A percentile compares a stretch with the other conserved stretches of the same genome.
Conservation (phyloP, 2,329 filamentous ascomycete genomes). For the Periglandula ipomoeae region DNA sequence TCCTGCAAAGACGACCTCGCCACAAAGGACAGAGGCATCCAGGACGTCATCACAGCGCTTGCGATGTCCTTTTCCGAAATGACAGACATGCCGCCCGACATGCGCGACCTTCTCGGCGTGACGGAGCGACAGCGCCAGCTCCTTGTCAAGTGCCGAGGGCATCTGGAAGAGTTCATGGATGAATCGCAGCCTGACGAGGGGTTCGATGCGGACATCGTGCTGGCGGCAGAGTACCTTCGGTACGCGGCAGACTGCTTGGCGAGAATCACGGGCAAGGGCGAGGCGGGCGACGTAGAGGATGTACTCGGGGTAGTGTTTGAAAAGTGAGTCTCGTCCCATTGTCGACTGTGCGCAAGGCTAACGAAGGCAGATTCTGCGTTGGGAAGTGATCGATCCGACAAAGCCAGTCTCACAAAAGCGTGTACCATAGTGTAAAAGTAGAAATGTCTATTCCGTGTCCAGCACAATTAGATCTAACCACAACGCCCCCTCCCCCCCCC, state of each 20-base stretch:
- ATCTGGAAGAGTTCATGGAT: constrained; percentile 64
- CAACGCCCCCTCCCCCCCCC: no score
- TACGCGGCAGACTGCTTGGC: constrained; percentile 73
- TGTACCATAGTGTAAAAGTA: not conserved
- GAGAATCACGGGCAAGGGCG: constrained; percentile 77
- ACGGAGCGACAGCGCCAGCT: constrained; percentile 83
- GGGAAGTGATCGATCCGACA: constrained; percentile 37
- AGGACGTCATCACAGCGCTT: constrained; percentile 58
- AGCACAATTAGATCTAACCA: no score
- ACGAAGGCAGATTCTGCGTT: constrained; percentile 32
- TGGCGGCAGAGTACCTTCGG: constrained; percentile 82
- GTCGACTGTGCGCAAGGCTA: not conserved
- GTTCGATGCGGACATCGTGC: constrained; percentile 67
- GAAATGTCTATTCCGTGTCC: not conserved
- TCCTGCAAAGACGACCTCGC: constrained; percentile 58
- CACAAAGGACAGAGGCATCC: constrained; percentile 51
- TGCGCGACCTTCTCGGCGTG: constrained; percentile 80
- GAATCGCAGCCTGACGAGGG: constrained; percentile 37
- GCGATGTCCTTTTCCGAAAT: constrained; percentile 59
- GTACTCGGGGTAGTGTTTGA: constrained; percentile 96
- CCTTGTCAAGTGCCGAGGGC: constrained; percentile 59
- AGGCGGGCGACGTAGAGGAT: constrained; percentile 85
- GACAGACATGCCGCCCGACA: constrained; percentile 60
- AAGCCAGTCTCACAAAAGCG: no score
- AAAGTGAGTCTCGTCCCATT: constrained; percentile 55